phyloP scores from a whole-genome alignment of 2,329 filamentous ascomycete genomes.

The Hypoxylon sp. region DNA sequence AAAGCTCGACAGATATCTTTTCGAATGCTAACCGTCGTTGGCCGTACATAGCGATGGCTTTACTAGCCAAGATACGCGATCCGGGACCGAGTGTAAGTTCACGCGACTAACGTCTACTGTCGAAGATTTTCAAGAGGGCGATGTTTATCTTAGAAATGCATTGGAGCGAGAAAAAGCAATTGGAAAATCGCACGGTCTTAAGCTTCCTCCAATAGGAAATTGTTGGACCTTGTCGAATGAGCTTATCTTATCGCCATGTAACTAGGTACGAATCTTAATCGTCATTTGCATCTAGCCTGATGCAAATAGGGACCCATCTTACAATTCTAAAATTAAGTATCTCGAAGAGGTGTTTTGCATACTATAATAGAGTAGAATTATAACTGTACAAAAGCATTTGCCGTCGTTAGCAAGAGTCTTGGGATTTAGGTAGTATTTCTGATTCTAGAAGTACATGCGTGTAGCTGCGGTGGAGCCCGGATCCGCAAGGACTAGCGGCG shows the following conservation, averaged over 20 bases:
- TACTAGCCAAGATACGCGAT: conserved; percentile 20
- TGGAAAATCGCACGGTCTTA: conserved; percentile 14
- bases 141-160: conserved; percentile 8
- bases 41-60: conserved; percentile 50
- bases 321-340: no score
- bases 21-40: conserved; percentile 41
- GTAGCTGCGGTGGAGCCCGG: conserved; percentile 5
- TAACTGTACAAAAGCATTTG: neutral
- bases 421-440: neutral
- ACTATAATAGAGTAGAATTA: neutral
- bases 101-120: conserved; percentile 1
- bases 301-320: no score
- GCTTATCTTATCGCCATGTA: conserved; percentile 29
- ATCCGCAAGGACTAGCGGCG: conserved; percentile 20
- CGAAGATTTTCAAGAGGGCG: conserved; percentile 7
- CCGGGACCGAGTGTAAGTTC: conserved; percentile 1
- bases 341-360: no score
- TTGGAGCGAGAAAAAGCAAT: neutral
- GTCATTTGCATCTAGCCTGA: no score
- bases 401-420: no score
- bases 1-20: conserved; percentile 46
- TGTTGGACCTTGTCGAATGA: conserved; percentile 16
- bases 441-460: conserved; percentile 12
- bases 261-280: neutral
- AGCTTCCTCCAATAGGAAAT: conserved; percentile 25